Evolutionary conservation across 345 rosid species (phyloP).

Genomic region (Melastoma malabathricum): DNA sequence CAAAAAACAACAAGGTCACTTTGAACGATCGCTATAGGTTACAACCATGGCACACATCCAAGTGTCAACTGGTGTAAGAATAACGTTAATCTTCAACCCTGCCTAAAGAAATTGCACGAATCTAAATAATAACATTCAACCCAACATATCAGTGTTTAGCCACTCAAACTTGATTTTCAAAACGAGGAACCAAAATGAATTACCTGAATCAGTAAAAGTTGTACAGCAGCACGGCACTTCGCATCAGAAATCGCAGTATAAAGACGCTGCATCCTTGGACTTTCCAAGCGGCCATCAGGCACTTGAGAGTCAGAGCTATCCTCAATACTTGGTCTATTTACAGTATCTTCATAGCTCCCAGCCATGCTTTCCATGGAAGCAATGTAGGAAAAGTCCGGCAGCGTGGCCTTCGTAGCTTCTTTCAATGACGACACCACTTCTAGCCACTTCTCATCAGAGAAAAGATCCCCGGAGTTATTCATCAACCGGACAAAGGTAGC

Average conservation of each 20-base stretch:
- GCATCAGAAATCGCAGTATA: slow-evolving; percentile 64
- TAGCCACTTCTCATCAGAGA: slow-evolving; percentile 87
- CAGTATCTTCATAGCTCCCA: slow-evolving; percentile 18
- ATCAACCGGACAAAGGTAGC: slow-evolving; percentile 96
- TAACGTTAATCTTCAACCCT: too few relatives aligned
- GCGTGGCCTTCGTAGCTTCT: slow-evolving; percentile 78
- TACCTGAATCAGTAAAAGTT: slow-evolving; percentile 93
- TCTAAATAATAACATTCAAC: neutral
- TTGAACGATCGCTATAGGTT: too few relatives aligned
- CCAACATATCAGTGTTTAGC: neutral
- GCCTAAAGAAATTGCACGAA: too few relatives aligned
- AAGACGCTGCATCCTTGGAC: slow-evolving; percentile 28
- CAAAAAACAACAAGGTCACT: too few relatives aligned
- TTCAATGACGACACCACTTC: slow-evolving; percentile 80
- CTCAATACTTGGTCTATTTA: slow-evolving; percentile 24
- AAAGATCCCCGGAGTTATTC: slow-evolving; percentile 84
- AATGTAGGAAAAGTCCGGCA: slow-evolving; percentile 66
- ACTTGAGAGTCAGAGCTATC: slow-evolving; percentile 30
- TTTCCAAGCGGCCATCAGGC: slow-evolving; percentile 36
- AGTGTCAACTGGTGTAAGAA: too few relatives aligned
- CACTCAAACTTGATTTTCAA: neutral
- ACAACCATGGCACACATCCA: too few relatives aligned
- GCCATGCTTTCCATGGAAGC: slow-evolving; percentile 31
- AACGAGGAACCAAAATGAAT: slow-evolving; percentile 5
- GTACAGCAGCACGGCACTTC: slow-evolving; percentile 96